Conservation (phyloP, 225 moss, liverwort and hornwort species). For the Rhytidiadelphus loreus region DNA sequence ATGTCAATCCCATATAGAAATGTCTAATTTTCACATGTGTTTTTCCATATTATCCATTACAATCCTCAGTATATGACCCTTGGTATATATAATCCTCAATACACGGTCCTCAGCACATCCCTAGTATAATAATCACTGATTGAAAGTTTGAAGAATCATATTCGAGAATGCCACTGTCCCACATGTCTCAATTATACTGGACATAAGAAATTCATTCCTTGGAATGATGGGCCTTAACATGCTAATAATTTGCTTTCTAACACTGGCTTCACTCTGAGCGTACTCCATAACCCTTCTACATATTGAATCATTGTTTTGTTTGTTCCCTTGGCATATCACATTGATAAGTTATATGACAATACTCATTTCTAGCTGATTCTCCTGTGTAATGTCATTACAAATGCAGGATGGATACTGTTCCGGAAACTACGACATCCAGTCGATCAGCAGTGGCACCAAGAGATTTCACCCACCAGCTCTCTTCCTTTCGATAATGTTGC, state of each 20-base stretch:
- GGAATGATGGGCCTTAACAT: neutral
- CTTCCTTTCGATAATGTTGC: neutral
- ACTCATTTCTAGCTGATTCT: neutral
- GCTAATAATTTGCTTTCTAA: neutral
- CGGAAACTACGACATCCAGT: constrained; percentile 1
- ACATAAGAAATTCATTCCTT: neutral
- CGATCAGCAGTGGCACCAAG: neutral
- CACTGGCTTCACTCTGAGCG: neutral
- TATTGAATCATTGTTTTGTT: neutral
- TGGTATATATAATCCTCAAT: neutral
- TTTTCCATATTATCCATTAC: neutral
- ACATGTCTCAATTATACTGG: neutral
- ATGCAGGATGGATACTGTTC: constrained; percentile 7
- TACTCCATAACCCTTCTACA: neutral
- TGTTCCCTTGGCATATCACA: neutral
- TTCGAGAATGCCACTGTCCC: neutral
- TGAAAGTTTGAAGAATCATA: neutral
- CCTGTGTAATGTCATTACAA: neutral
- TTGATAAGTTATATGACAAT: too few species aligned
- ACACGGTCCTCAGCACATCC: neutral
- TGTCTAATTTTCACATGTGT: neutral
- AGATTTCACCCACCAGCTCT: neutral
- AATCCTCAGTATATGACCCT: neutral
- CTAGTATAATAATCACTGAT: too few species aligned
- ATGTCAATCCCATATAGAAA: too few species aligned